Evolutionary conservation across 345 rosid species (phyloP).

Genomic region (Turnera subulata): DNA sequence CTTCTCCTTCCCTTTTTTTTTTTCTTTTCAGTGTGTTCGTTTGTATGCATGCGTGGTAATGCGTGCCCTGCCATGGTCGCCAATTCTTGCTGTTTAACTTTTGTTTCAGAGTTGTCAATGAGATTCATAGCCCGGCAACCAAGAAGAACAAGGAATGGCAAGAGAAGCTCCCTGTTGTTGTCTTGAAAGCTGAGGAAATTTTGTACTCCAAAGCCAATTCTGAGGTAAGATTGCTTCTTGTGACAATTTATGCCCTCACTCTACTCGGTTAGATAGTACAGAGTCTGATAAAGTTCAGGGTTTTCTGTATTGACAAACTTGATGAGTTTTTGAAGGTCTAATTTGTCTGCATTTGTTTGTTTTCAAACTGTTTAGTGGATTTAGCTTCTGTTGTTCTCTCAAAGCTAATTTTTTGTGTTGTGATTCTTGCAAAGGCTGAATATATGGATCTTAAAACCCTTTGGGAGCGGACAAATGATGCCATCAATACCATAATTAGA

Average conservation of each 20-base stretch:
- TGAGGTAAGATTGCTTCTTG: conserved; percentile 32
- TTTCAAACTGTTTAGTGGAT: conserved; percentile 2
- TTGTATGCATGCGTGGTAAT: not conserved
- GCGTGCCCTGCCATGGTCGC: not conserved
- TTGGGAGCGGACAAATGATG: conserved; percentile 55
- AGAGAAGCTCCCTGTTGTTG: conserved; percentile 69
- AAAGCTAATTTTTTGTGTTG: conserved; percentile 11
- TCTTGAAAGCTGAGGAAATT: conserved; percentile 65
- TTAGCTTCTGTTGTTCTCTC: conserved; percentile 3
- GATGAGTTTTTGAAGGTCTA: not conserved
- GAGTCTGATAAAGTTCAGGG: too few relatives aligned
- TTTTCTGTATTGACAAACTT: not conserved
- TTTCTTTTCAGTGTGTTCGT: not conserved
- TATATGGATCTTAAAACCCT: conserved; percentile 58
- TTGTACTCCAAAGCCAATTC: conserved; percentile 76
- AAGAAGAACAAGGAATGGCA: conserved; percentile 79
- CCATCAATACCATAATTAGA: conserved; percentile 58
- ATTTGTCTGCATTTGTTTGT: not conserved
- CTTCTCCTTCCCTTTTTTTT: not conserved
- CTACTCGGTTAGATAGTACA: not conserved
- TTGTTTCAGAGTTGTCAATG: conserved; percentile 50
- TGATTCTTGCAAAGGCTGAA: conserved; percentile 42
- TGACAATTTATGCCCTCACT: not conserved
- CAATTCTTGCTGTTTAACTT: not conserved
- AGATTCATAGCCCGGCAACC: conserved; percentile 45